Evolutionary conservation across 257 asterid genomes (phyloP).

Genomic region (Eucommia ulmoides): DNA sequence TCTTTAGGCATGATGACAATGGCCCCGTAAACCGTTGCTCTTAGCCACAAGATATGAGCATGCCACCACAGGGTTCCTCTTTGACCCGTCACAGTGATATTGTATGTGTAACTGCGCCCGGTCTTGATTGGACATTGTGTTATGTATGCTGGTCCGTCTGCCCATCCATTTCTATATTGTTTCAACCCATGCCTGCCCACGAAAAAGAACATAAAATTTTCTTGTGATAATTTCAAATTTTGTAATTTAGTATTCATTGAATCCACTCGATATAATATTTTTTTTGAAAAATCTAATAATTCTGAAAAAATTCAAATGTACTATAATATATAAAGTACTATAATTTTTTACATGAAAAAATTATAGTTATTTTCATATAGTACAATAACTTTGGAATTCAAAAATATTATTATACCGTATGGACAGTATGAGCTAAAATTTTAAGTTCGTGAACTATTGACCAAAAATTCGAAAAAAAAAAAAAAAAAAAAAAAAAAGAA

Average conservation of each 20-base stretch:
- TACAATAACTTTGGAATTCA: neutral
- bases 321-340: too few species aligned
- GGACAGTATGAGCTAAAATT: neutral
- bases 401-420: neutral
- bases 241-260: too few species aligned
- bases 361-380: too few species aligned
- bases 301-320: neutral
- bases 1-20: constrained; percentile 22
- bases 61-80: constrained; percentile 34
- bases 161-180: constrained; percentile 29
- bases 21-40: constrained; percentile 35
- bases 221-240: too few species aligned
- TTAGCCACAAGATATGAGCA: constrained; percentile 34
- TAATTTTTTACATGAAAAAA: too few species aligned
- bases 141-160: constrained; percentile 33
- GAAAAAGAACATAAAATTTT: neutral
- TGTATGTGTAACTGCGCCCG: constrained; percentile 18
- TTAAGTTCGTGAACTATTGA: neutral
- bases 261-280: too few species aligned
- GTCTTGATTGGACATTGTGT: constrained; percentile 33
- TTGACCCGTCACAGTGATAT: constrained; percentile 24
- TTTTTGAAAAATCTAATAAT: too few species aligned
- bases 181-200: constrained; percentile 26
- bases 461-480: neutral
- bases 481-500: neutral